Evolutionary conservation across 2,329 filamentous ascomycete species (phyloP).

Genomic region (Calonectria pseudoturangicola): DNA sequence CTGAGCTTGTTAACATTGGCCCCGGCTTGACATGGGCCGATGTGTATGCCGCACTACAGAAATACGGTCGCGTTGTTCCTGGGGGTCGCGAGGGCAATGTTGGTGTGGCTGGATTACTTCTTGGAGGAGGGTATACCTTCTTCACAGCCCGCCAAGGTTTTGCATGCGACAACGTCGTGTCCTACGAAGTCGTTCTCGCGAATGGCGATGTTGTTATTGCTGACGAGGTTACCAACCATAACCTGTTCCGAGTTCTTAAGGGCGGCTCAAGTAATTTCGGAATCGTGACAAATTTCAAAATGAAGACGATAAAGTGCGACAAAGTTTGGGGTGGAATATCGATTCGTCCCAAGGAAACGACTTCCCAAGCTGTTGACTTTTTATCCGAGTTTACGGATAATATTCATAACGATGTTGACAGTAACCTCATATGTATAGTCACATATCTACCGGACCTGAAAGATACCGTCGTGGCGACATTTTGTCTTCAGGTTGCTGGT

Average conservation of each 20-base stretch:
- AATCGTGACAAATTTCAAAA: conserved; percentile 63
- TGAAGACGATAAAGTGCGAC: neutral
- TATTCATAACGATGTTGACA: conserved; percentile 39
- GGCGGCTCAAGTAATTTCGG: conserved; percentile 72
- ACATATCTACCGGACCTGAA: conserved; percentile 41
- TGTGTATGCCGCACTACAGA: neutral
- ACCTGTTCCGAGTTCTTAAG: conserved; percentile 69
- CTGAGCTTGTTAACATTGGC: conserved; percentile 51
- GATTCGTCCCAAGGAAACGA: conserved; percentile 40
- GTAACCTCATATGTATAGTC: conserved; percentile 41
- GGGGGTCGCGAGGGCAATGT: neutral
- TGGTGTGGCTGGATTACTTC: neutral
- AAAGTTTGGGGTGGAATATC: conserved; percentile 48
- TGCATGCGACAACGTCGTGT: conserved; percentile 11
- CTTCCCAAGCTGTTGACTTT: conserved; percentile 38
- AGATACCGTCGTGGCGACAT: conserved; percentile 35
- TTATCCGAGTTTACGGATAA: conserved; percentile 37
- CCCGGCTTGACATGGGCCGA: conserved; percentile 44
- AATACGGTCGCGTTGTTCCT: neutral
- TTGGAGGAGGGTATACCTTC: neutral
- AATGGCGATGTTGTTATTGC: conserved; percentile 32
- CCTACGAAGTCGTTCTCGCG: conserved; percentile 20
- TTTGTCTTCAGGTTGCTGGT: conserved; percentile 43
- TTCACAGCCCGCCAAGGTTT: conserved; percentile 6
- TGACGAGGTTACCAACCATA: conserved; percentile 55